These are phyloP conservation scores for Zygoascus bituminiphila DNA, from an alignment of 805 yeast species.

Conservation along the genomic window DNA sequence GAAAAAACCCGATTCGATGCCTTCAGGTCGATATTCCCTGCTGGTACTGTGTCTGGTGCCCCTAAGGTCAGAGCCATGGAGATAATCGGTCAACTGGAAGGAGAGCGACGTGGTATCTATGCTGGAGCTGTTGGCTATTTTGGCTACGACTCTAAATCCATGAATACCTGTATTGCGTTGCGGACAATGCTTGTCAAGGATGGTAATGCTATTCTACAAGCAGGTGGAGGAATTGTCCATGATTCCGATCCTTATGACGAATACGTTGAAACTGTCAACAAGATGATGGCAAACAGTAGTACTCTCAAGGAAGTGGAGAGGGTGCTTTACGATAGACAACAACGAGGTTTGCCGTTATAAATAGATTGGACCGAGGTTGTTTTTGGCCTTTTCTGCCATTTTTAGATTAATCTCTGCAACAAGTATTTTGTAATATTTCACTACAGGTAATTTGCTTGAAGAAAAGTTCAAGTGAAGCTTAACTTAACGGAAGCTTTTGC, in stretches of 20 bases:
- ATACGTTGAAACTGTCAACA: constrained; percentile 92
- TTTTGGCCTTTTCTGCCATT: not conserved
- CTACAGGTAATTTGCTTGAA: too few relatives aligned
- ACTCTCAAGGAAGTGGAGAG: constrained; percentile 91
- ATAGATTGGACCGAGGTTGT: too few relatives aligned
- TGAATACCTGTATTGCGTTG: constrained; percentile 97
- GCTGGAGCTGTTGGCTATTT: constrained; percentile 99
- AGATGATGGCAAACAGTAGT: constrained; percentile 86
- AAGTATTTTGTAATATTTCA: not conserved
- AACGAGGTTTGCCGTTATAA: not conserved
- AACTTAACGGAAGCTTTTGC: constrained; percentile 13
- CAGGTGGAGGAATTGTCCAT: constrained; percentile 97
- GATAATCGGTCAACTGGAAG: constrained; percentile 78
- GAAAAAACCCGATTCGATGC: constrained; percentile 93
- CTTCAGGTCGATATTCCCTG: constrained; percentile 95
- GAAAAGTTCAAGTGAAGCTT: not conserved
- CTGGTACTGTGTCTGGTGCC: constrained; percentile 98
- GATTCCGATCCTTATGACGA: constrained; percentile 95
- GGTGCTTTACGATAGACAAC: constrained; percentile 19
- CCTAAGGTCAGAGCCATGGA: constrained; percentile 98
- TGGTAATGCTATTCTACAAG: constrained; percentile 86
- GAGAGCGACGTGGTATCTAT: constrained; percentile 89
- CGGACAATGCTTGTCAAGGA: constrained; percentile 95
- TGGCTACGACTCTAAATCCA: constrained; percentile 89
- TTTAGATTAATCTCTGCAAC: not conserved